Base-by-base conservation (phyloP, 306 rosid species). In the Crotalaria pallida region DNA sequence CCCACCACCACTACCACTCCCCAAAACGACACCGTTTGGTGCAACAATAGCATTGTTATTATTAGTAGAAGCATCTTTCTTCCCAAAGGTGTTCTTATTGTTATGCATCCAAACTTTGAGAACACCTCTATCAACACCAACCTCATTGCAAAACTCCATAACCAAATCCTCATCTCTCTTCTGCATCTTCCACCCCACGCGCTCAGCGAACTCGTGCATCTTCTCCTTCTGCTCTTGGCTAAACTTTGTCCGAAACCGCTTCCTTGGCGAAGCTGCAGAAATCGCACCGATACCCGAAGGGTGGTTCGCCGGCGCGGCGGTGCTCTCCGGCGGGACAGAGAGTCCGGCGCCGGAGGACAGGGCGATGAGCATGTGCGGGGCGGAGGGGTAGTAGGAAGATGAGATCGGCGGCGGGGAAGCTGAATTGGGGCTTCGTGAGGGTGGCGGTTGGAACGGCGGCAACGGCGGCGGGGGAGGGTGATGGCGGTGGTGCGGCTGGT, bases 71-170 rank as follows among this genome's bases (percentile, higher is more conserved):
- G 31, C 60, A 10, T 87, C 93, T 60, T 71, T 83, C 48, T 76
- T 92, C 0, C 69, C 82, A 0, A 85, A 58, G 3, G 89, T 87
- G 86, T 84, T 88, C 76, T 94, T 94, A 74, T 94, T 94, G 80
- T 94, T 94, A 69, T 94, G 99, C 99, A 94, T 94, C 99, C 97
- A 94, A 6, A 94, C 99, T 60, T 91, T 91, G 48, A 94, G 85
- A 45, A 91, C 97, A 1, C 92, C 80, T 63, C 86, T 79, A 4
- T 91, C 92, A 0, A 91, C 88, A 0, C 95, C 96, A 43, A 83
- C 27, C 10, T 91, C 92, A 45, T 65, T 77, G 81, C 96, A 91
- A 26, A 94, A 88, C 40, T 84, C 88, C 19, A 17, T 76, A 0
- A 91, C 81, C 31, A 83, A 26, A 6, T 87, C 89, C 2, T 94